Percentiles rank a stretch among this genome's conserved stretches.
phyloP scores from a whole-genome alignment of 306 rosid genomes.

The Trifolium fragiferum region DNA sequence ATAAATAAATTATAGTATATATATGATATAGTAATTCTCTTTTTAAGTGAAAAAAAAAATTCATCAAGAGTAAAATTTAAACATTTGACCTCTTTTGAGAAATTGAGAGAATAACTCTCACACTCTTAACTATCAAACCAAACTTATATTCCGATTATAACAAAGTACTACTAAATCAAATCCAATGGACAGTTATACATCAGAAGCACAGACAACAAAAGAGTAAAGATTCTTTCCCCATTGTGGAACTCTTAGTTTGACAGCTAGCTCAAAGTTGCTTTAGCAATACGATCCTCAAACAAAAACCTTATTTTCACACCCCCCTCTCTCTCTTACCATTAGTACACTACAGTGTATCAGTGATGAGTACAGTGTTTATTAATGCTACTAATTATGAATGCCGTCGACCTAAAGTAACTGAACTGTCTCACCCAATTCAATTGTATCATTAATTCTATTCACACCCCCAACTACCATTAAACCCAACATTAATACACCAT shows the following conservation, averaged over 20 bases:
- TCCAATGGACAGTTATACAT: background rate
- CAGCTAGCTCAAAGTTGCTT: constrained; percentile 58
- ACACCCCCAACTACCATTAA: background rate
- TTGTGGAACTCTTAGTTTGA: constrained; percentile 56
- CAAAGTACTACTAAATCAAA: background rate
- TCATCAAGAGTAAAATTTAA: too few species aligned
- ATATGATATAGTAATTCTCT: too few species aligned
- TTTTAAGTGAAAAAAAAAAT: too few species aligned
- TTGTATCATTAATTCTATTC: constrained; percentile 39
- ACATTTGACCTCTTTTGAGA: too few species aligned
- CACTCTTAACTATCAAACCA: too few species aligned
- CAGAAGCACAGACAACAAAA: background rate
- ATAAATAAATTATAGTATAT: too few species aligned
- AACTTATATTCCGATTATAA: too few species aligned
- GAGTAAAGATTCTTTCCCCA: constrained; percentile 75
- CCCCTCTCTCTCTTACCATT: background rate
- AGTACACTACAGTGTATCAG: too few species aligned
- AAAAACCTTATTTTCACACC: background rate
- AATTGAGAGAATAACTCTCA: too few species aligned
- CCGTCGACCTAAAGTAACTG: constrained; percentile 36
- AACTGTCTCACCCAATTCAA: constrained; percentile 40
- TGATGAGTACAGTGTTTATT: constrained; percentile 9
- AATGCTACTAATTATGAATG: constrained; percentile 41
- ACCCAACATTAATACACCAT: background rate
- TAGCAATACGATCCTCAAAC: constrained; percentile 36